Conservation (phyloP, 257 asterid species). For the Nicotiana tomentosiformis region DNA sequence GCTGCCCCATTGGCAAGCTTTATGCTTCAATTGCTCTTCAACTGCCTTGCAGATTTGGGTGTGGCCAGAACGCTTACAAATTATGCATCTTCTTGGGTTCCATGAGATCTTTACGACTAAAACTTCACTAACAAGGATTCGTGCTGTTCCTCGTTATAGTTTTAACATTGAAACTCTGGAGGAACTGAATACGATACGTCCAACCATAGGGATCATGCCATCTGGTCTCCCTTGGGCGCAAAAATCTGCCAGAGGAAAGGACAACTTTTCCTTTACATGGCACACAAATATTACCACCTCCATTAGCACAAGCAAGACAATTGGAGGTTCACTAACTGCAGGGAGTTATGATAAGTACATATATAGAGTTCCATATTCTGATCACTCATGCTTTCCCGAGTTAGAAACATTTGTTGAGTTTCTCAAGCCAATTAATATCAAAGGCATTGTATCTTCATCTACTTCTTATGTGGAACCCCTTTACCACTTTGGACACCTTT, state of each 20-base stretch:
- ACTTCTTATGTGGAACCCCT: conserved; percentile 48
- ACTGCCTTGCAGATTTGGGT: conserved; percentile 70
- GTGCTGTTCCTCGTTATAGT: conserved; percentile 89
- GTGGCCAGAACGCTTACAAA: conserved; percentile 87
- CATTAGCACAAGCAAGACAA: conserved; percentile 19
- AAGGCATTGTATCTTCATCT: conserved; percentile 64
- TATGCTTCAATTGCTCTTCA: conserved; percentile 7
- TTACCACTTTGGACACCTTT: conserved; percentile 50
- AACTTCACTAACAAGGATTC: conserved; percentile 76
- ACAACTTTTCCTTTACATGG: conserved; percentile 7
- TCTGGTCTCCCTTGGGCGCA: conserved; percentile 84
- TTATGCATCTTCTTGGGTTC: conserved; percentile 82
- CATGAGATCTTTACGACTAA: conserved; percentile 60
- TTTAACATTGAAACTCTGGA: conserved; percentile 66
- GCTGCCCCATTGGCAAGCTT: background rate
- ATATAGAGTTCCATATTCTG: conserved; percentile 72
- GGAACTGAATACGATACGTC: conserved; percentile 45
- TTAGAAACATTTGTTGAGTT: conserved; percentile 66
- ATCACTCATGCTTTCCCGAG: conserved; percentile 81
- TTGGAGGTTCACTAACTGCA: conserved; percentile 16
- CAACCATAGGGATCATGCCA: conserved; percentile 85
- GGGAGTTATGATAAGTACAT: conserved; percentile 36
- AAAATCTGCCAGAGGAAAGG: conserved; percentile 19
- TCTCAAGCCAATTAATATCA: conserved; percentile 55
- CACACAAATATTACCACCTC: background rate